phyloP scores from a whole-genome alignment of 2,329 filamentous ascomycete species.

The Colletotrichum sp. region DNA sequence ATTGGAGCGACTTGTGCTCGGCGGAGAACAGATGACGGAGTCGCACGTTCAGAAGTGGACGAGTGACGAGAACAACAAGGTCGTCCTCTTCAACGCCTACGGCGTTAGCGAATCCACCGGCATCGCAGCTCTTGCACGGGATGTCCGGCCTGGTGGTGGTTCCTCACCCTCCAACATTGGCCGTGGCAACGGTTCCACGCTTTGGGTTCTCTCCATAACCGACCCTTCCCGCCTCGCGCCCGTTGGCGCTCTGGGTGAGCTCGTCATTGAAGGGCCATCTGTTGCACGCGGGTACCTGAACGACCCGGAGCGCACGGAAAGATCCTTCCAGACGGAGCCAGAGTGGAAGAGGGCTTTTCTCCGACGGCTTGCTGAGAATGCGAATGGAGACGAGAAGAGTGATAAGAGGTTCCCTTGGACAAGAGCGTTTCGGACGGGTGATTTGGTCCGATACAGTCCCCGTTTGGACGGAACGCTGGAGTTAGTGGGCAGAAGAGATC shows the following conservation, averaged over 20 bases:
- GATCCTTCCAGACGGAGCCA: too few relatives aligned
- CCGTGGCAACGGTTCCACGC: conserved; percentile 15
- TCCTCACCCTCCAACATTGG: neutral
- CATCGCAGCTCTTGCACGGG: neutral
- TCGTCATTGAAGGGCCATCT: conserved; percentile 1
- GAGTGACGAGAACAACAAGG: neutral
- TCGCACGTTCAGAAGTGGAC: too few relatives aligned
- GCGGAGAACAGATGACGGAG: neutral
- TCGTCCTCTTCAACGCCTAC: conserved; percentile 17
- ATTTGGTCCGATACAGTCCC: too few relatives aligned
- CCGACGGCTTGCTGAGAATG: too few relatives aligned
- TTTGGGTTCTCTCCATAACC: conserved; percentile 31
- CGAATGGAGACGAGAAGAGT: too few relatives aligned
- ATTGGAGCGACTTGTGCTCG: neutral
- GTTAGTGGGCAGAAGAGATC: too few relatives aligned
- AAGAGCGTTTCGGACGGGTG: too few relatives aligned
- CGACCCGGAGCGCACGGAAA: conserved; percentile 12
- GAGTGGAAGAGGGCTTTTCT: too few relatives aligned
- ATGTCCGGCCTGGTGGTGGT: neutral
- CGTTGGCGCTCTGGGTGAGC: conserved; percentile 23
- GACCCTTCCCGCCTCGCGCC: conserved; percentile 30
- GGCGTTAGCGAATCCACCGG: conserved; percentile 20
- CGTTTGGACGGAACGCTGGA: too few relatives aligned
- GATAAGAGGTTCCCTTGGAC: too few relatives aligned
- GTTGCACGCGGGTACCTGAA: conserved; percentile 5